Evolutionary conservation across 768 basidiomycete genomes (phyloP).

Genomic region (Rhizopogon sp.): DNA sequence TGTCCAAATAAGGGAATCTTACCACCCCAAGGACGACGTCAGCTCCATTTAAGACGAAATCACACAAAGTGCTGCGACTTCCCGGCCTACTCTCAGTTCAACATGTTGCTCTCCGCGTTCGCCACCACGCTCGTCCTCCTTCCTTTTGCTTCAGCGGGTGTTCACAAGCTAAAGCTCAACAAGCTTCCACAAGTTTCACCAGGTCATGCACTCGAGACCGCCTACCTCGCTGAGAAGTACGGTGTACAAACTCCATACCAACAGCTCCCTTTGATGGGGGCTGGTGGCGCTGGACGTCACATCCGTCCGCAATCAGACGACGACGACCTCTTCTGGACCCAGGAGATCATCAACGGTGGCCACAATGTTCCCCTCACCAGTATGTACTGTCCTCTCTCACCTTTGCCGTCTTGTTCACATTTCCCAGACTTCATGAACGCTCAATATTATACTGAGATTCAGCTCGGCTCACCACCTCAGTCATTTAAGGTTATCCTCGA

Average conservation of each 20-base stretch:
- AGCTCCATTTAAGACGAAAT: conserved; percentile 20
- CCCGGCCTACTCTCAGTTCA: conserved; percentile 17
- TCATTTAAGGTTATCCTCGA: conserved; percentile 92
- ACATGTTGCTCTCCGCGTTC: conserved; percentile 40
- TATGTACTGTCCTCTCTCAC: conserved; percentile 35
- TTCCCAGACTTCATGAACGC: conserved; percentile 92
- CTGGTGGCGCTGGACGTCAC: conserved; percentile 67
- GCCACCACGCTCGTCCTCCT: conserved; percentile 34
- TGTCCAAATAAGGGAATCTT: conserved; percentile 7
- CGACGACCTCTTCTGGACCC: conserved; percentile 76
- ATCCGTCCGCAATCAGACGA: conserved; percentile 42
- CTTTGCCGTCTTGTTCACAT: conserved; percentile 6
- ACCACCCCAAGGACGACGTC: not conserved
- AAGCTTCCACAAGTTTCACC: conserved; percentile 65
- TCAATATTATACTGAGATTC: conserved; percentile 90
- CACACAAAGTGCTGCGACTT: conserved; percentile 1
- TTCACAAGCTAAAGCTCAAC: conserved; percentile 86
- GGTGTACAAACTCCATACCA: conserved; percentile 41
- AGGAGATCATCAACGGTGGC: conserved; percentile 66
- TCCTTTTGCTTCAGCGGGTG: conserved; percentile 46
- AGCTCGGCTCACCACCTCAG: conserved; percentile 81
- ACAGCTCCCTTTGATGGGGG: conserved; percentile 63
- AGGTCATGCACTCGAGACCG: conserved; percentile 67
- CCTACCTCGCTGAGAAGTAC: conserved; percentile 95
- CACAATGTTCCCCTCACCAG: conserved; percentile 88